Base-by-base conservation (phyloP, 805 yeast genomes). In the Metschnikowia orientalis region DNA sequence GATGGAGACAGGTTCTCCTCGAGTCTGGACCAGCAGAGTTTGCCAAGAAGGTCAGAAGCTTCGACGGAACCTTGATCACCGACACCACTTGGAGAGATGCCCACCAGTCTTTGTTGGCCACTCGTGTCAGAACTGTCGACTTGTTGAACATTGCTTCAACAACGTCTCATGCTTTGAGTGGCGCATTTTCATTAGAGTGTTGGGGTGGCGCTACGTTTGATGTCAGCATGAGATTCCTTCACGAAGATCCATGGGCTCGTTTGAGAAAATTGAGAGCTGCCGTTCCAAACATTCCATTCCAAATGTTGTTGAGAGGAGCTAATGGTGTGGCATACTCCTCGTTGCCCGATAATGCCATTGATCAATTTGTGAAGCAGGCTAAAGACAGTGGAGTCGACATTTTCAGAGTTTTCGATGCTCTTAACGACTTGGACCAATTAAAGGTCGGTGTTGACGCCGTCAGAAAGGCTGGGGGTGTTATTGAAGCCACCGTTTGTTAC, bases 201-300 rank as follows among this genome's bases (percentile, higher is more conserved):
- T 92, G 99, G 99, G 99, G 99, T 67, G 99, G 99, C 66, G 99
- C 99, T 35, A 92, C 99, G 23, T 92, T 92, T 53, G 99, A 92
- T 57, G 99, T 92, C 35, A 83, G 95, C 35, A 89, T 92, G 97
- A 79, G 99, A 65, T 92, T 92, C 75, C 73, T 92, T 54, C 87
- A 90, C 62, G 99, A 92, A 71, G 97, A 89, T 61, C 99, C 99
- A 47, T 92, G 99, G 99, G 95, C 76, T 40, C 79, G 99, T 65
- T 74, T 92, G 61, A 78, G 95, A 61, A 75, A 77, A 62, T 71
- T 92, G 63, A 79, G 98, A 64, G 74, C 74, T 53, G 73, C 82
- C 38, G 97, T 94, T 42, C 99, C 99, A 56, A 92, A 92, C 69
- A 88, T 92, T 58, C 98, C 98, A 35, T 92, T 92, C 83, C 98